Evolutionary conservation across 2,329 filamentous ascomycete genomes (phyloP), one percentile per base, ranked within the genome.

Genomic region (Esteya vermicola): DNA sequence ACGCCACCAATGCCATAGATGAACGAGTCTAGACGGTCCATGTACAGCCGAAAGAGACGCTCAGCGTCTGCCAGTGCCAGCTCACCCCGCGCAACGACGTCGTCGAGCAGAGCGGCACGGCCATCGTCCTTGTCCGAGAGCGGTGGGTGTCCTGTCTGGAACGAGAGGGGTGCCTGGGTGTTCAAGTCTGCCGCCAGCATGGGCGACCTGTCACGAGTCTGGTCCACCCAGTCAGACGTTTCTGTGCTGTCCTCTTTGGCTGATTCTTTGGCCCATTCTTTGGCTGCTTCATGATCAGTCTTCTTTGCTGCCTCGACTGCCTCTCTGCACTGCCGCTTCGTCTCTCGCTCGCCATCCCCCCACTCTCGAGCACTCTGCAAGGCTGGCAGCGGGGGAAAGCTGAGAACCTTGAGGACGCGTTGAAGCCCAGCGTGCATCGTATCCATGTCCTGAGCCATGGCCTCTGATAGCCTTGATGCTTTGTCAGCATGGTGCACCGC

Each of bases 1-100:
- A 65, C 63, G 16, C 68, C 58, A 16, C 67, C 63, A 20, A 68
- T 67, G 4, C 62, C 61, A 42, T 69, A 72, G 43, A 71, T 57
- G 39, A 66, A 60, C 38, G 64, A 59, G 45, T 71, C 68, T 42
- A 72, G 62, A 0, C 61, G 63, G 35, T 65, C 59, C 34, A 62
- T 63, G 46, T 70, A 73, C 10, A 70, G 57, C 4, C 57, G 52
- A 46, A 71, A 72, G 0, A 73, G 52, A 33, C 68, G 61, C 35
- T 72, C 62, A 0, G 69, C 69, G 42, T 71, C 67, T 3, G 60
- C 56, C 4, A 67, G 39, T 1, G 63, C 57, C 2, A 73, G 51
- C 7, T 59, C 45, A 0, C 68, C 68, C 0, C 52, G 51, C 2
- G 57, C 50, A 16, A 62, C 57, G 4, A 62, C 56, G 42, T 62